phyloP scores from a whole-genome alignment of 2,329 filamentous ascomycete genomes.

The Calonectria multiphialidica region DNA sequence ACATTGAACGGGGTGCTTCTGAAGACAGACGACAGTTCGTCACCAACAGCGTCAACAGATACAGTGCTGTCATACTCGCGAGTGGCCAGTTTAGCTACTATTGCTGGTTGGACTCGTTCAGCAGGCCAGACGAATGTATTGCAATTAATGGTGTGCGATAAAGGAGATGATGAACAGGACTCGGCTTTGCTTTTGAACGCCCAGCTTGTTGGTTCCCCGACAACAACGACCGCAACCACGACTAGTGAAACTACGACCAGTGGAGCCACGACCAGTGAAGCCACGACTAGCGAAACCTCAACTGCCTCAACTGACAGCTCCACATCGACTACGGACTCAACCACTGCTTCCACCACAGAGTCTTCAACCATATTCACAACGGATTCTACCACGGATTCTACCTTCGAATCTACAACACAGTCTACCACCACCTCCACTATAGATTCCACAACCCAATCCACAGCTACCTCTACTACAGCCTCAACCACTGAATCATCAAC shows the following conservation, averaged over 20 bases:
- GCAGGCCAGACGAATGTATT: background rate
- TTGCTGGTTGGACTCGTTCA: too few relatives aligned
- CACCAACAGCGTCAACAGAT: too few relatives aligned
- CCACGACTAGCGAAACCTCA: too few relatives aligned
- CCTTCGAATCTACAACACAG: background rate
- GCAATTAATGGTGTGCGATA: background rate
- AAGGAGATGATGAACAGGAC: background rate
- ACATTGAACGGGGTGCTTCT: too few relatives aligned
- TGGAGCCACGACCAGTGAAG: too few relatives aligned
- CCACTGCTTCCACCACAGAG: background rate
- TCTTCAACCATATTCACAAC: too few relatives aligned
- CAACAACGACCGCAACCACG: background rate
- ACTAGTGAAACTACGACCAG: too few relatives aligned
- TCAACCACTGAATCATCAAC: background rate
- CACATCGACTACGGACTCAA: background rate
- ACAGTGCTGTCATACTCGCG: background rate
- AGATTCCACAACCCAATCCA: background rate
- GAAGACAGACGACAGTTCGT: background rate
- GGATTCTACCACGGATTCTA: background rate
- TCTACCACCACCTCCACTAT: background rate
- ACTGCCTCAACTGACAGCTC: background rate
- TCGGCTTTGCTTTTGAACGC: background rate
- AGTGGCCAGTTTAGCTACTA: too few relatives aligned
- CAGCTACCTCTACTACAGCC: background rate
- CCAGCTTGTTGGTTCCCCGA: background rate